Percentiles rank a stretch among this genome's conserved stretches.
phyloP scores from a whole-genome alignment of 148 eudicot genomes.

The Cornus kousa region DNA sequence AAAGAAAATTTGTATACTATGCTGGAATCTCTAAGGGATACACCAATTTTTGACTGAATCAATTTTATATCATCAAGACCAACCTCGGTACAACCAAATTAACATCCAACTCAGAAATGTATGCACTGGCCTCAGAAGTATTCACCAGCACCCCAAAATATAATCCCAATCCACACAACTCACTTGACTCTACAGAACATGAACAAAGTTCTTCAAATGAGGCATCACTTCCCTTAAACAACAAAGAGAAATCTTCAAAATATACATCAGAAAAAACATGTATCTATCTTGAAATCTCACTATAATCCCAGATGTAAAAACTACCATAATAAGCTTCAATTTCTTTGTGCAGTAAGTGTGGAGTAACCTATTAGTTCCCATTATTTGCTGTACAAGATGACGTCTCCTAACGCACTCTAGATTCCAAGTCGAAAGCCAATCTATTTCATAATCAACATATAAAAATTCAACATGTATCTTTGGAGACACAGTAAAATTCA shows the following conservation, averaged over 20 bases:
- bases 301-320: too few species aligned
- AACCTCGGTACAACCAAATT: background rate
- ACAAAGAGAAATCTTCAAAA: background rate
- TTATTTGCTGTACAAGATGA: too few species aligned
- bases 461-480: too few species aligned
- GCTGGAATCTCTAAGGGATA: background rate
- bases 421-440: too few species aligned
- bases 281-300: background rate
- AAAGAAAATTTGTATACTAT: background rate
- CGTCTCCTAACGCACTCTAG: too few species aligned
- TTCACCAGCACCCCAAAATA: background rate
- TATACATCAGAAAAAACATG: background rate
- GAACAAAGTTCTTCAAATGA: background rate
- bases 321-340: too few species aligned
- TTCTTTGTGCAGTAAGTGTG: background rate
- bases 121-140: background rate
- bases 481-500: too few species aligned
- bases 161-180: background rate
- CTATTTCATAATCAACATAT: too few species aligned
- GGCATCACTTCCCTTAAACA: background rate
- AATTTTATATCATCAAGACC: background rate
- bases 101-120: background rate
- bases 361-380: background rate
- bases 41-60: background rate
- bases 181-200: background rate